phyloP scores from a whole-genome alignment of 2,329 filamentous ascomycete species.

The Penicillium freii region DNA sequence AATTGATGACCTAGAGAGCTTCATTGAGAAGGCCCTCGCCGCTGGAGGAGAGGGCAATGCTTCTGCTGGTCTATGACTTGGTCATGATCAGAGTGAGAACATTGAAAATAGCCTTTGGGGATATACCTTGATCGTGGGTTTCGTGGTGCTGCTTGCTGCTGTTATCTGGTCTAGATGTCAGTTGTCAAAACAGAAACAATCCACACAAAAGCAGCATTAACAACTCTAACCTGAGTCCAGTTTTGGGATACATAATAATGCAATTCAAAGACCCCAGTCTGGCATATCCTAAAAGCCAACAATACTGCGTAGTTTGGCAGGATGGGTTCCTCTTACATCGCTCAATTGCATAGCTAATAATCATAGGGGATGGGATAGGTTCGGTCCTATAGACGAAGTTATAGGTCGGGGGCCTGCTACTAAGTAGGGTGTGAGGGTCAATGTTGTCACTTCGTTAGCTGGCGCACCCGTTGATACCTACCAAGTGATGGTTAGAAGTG shows the following conservation, averaged over 20 bases:
- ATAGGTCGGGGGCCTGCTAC: neutral
- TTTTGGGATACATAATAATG: neutral
- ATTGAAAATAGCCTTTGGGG: constrained; percentile 8
- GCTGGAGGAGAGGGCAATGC: constrained; percentile 38
- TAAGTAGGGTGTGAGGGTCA: too few species aligned
- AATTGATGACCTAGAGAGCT: constrained; percentile 75
- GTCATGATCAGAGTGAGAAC: constrained; percentile 5
- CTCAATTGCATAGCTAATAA: neutral
- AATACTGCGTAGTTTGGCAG: neutral
- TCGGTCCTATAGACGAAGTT: neutral
- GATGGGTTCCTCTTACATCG: neutral
- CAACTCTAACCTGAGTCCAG: neutral
- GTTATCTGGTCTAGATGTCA: constrained; percentile 21
- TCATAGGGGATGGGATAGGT: neutral
- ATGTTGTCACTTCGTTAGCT: neutral
- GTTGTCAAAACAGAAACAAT: neutral
- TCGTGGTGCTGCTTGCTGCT: constrained; percentile 28
- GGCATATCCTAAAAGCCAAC: neutral
- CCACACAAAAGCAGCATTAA: constrained; percentile 8
- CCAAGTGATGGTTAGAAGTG: neutral
- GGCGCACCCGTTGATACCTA: neutral
- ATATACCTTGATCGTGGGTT: constrained; percentile 23
- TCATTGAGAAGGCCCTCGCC: constrained; percentile 55
- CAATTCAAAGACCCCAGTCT: neutral
- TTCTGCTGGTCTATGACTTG: constrained; percentile 38